These are phyloP conservation scores for Cantharellus cinnabarinus DNA, from an alignment of 768 basidiomycete genomes.

Conservation along the genomic window DNA sequence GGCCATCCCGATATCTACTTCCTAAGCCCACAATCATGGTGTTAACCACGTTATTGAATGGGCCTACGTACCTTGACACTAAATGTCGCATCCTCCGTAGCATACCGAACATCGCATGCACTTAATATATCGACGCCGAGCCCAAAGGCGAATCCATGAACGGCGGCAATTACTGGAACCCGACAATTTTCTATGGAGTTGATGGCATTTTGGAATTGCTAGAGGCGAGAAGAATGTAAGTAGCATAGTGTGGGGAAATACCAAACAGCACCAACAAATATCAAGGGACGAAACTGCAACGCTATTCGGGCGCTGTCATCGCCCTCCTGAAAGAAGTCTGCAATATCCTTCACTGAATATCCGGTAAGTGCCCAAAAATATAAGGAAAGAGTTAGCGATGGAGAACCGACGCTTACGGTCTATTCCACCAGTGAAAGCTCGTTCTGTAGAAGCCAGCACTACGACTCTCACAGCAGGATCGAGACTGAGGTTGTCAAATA, in stretches of 20 bases:
- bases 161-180: constrained; percentile 67
- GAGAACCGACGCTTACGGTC: constrained; percentile 33
- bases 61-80: constrained; percentile 40
- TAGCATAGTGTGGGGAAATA: background rate
- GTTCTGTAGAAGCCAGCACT: constrained; percentile 47
- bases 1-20: constrained; percentile 71
- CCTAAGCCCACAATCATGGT: constrained; percentile 22
- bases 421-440: constrained; percentile 50
- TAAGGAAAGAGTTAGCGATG: background rate
- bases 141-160: constrained; percentile 56
- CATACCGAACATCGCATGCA: constrained; percentile 63
- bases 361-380: background rate
- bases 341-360: constrained; percentile 3
- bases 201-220: constrained; percentile 51
- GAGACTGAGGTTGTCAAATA: constrained; percentile 34
- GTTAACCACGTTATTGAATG: background rate
- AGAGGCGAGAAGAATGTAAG: constrained; percentile 1
- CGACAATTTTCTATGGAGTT: constrained; percentile 42
- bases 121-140: constrained; percentile 57
- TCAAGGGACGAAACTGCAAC: constrained; percentile 25
- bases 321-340: too few relatives aligned
- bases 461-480: constrained; percentile 44
- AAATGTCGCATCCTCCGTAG: constrained; percentile 40
- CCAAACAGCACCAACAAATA: constrained; percentile 19
- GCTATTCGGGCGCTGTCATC: constrained; percentile 36